phyloP scores from a whole-genome alignment of 768 basidiomycete species.

The Candolleomyces efflorescens region DNA sequence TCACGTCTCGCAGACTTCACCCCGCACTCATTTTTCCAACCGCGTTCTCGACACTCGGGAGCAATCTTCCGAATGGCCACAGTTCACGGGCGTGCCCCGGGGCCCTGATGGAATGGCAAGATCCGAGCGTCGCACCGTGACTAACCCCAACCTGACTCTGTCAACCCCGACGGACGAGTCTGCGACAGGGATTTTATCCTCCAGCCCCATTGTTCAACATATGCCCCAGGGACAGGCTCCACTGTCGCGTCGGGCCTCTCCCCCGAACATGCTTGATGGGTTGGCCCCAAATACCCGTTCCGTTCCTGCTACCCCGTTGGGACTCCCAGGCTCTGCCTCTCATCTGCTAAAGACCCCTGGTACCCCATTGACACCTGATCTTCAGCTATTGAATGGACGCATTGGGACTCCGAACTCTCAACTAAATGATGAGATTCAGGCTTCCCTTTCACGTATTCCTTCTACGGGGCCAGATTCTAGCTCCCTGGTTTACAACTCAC shows the following conservation, averaged over 20 bases:
- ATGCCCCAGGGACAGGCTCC: conserved; percentile 55
- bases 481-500: conserved; percentile 50
- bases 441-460: conserved; percentile 64
- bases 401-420: conserved; percentile 46
- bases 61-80: conserved; percentile 91
- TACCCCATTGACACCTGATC: conserved; percentile 61
- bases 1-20: conserved; percentile 79
- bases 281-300: conserved; percentile 65
- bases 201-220: conserved; percentile 62
- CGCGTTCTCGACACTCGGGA: conserved; percentile 57
- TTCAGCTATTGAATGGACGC: conserved; percentile 59
- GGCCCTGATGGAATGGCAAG: conserved; percentile 56
- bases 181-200: conserved; percentile 42
- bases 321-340: conserved; percentile 42
- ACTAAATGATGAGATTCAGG: conserved; percentile 51
- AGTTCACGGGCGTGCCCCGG: conserved; percentile 66
- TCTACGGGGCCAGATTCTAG: conserved; percentile 54
- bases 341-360: conserved; percentile 64
- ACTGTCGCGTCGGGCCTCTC: conserved; percentile 70
- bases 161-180: conserved; percentile 53
- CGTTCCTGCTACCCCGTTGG: conserved; percentile 78
- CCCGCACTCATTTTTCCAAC: conserved; percentile 52
- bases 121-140: conserved; percentile 65
- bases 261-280: conserved; percentile 59
- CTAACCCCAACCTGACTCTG: conserved; percentile 67